Evolutionary conservation across 192 early-diverging fungal genomes (phyloP), one percentile per base, ranked within the genome.

Genomic region (Umbelopsis sp.): DNA sequence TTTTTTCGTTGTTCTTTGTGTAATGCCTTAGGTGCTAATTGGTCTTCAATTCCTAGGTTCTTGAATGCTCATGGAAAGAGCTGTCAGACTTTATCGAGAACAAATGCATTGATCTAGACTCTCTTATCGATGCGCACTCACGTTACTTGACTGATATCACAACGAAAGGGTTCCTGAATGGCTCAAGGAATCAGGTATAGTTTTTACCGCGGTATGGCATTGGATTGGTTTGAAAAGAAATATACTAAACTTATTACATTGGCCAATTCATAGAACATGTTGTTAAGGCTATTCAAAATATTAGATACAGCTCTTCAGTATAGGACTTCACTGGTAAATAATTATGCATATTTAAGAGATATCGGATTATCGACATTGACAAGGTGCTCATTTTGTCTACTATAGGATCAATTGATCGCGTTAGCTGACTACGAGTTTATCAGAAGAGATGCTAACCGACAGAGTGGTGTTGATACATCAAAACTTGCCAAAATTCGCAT

Each of bases 41-140:
- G 2, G n/a, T n/a, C 47, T 22, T 25, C 25, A 44, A 29, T 59
- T 21, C 32, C 22, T 56, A 90, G 87, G 91, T 91, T 9, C 77
- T 98, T 29, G 96, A 96, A 81, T 91, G 90, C 56, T 92, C 94
- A 0, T 98, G 97, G 97, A 90, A 88, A 31, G 87, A 91, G 75
- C 85, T 98, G 20, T 70, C 86, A 1, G 82, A 76, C 26, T 82
- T 80, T 20, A 82, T 91, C 21, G 70, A 82, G 20, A 85, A 85
- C 59, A 82, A 81, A 25, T 86, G 83, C 16, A 87, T 86, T 9
- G 94, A 95, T 73, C 79, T 97, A 17, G 94, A 98, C 81, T 78
- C 77, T 11, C 79, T 96, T 66, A 95, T 95, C 38, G 86, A 87
- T 31, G 91, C 89, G 8, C 96, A 98, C 71, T 84, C 83, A 41